Conservation (phyloP, 495 filamentous ascomycete species). For the Evernia prunastri region DNA sequence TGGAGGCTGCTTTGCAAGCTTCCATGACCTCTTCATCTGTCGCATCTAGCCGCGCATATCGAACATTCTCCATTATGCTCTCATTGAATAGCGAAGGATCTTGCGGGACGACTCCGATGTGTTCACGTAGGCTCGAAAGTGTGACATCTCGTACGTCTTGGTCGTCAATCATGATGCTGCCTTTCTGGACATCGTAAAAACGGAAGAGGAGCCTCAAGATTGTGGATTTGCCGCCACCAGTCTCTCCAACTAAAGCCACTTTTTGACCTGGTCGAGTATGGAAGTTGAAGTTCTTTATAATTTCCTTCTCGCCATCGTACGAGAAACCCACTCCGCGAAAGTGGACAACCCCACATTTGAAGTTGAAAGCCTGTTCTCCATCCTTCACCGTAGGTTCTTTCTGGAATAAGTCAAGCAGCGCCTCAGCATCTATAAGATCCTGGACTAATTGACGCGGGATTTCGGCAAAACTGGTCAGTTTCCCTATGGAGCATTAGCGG, state of each 20-base stretch:
- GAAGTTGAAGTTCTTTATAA: constrained; percentile 48
- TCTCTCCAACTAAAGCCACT: constrained; percentile 55
- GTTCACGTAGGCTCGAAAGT: constrained; percentile 47
- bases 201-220: constrained; percentile 53
- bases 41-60: constrained; percentile 41
- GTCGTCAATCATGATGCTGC: constrained; percentile 48
- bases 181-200: constrained; percentile 41
- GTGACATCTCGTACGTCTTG: constrained; percentile 46
- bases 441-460: constrained; percentile 53
- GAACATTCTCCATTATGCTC: constrained; percentile 41
- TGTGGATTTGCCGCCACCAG: constrained; percentile 55
- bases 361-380: constrained; percentile 48
- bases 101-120: constrained; percentile 56
- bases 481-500: constrained; percentile 2
- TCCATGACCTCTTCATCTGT: constrained; percentile 28
- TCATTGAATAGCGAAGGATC: constrained; percentile 53
- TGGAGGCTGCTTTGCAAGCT: constrained; percentile 24
- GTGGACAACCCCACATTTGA: constrained; percentile 46
- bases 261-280: constrained; percentile 46
- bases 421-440: constrained; percentile 63
- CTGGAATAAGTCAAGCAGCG: constrained; percentile 63
- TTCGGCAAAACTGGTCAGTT: constrained; percentile 13
- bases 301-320: constrained; percentile 44
- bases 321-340: constrained; percentile 45
- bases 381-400: constrained; percentile 57